Base-by-base conservation (phyloP, 1,139 yeast genomes). In the Chernovozyma aurita region DNA sequence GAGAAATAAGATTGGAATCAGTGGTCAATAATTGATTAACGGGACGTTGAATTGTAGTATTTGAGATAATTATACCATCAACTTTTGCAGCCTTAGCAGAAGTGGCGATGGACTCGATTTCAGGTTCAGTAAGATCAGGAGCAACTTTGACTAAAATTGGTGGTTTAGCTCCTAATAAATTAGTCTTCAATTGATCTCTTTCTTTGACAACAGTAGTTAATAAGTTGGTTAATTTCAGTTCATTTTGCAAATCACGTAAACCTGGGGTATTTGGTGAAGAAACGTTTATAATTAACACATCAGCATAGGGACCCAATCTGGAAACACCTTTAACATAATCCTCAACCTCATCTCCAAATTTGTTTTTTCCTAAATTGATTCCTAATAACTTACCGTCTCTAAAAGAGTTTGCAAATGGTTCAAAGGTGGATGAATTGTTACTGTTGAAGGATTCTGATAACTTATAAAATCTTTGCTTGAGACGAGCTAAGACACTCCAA, bases 261-360 rank as follows among this genome's bases (percentile, higher is more conserved):
- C 97, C 97, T 2, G 97, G 97, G 1, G 97, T 92, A 56, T 90
- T 90, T 42, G 98, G 98, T 34, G 95, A 85, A 0, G 96, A 87
- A n/a, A 90, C 96, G 52, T 90, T 90, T 45, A 90, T 75, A 28
- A 90, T 92, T 41, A 90, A 65, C 5, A 86, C 90, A 61, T 92
- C 97, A 4, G 97, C 96, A 50, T 73, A 80, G 12, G 81, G 78
- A 8, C 95, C 95, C 48, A 90, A 76, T 38, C 82, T 69, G 42
- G 77, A 76, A 28, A 92, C 95, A 41, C 98, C 98, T 45, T 75
- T 72, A 36, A 85, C 76, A 53, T 87, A 90, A 58, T 92, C 98
- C 42, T 78, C 69, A 36, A 87, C 76, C 56, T 88, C 97, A 52
- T 90, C 96, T 37, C 96, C 96, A 28, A 72, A 73, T 63, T 90